Evolutionary conservation across 371 early-diverging fungal genomes (phyloP), one percentile per base, ranked within the genome.

Genomic region (Dinochytrium kinnereticum): DNA sequence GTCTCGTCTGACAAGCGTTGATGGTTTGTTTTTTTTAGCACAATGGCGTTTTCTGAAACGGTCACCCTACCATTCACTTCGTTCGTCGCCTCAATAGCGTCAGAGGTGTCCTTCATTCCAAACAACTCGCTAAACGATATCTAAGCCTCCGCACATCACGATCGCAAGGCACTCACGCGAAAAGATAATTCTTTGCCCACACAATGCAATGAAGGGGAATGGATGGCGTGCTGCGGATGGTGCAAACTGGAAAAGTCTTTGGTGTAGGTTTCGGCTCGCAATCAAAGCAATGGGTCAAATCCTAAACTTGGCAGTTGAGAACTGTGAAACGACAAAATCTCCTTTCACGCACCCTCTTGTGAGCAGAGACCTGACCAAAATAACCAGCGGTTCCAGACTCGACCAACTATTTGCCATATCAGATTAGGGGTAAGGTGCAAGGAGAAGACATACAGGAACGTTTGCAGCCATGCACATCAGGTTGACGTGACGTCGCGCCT

Each of bases 381-480:
- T 96, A 98, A 21, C 99, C 99, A 21, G 95, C 94, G 0, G 99
- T 96, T 19, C 99, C 99, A 0, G 96, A 95, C 85, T 99, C 99
- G 34, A 99, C 84, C 69, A 99, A 81, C 66, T 66, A 40, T 26
- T 2, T 7, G n/a, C 38, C 3, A 66, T 15, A 33, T n/a, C 30
- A n/a, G 33, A 5, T 17, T 19, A 15, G 26, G 44, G 19, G 44
- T 26, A 15, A 31, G 34, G 64, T 7, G 10, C 19, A 44, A 13
- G 7, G 7, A 19, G 7, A 13, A 44, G 44, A 13, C 66, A n/a
- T 66, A 66, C 66, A 0, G 96, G 97, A 0, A 94, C 89, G 70
- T 91, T 82, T 5, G 96, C 93, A 0, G 95, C 92, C 71, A 97
- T 76, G 72, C 99, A 98, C 97, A 98, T 96, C 57, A 86, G 84